Evolutionary conservation across 352 stramenopile species (phyloP), one percentile per base, ranked within the genome.

Genomic region (Plasmopara muralis): DNA sequence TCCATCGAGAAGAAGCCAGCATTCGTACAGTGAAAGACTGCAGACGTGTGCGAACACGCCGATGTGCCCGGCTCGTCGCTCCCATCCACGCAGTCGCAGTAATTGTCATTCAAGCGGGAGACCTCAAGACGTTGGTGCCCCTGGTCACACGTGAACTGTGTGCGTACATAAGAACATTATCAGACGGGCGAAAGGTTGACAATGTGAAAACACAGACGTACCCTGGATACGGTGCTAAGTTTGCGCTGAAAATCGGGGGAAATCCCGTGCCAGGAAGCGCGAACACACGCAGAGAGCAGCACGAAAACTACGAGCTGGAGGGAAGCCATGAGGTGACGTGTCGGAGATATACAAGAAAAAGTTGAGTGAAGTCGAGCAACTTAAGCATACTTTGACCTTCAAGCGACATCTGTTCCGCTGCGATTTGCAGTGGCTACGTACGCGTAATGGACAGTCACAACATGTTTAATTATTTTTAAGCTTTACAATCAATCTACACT

Each of bases 41-140:
- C 59, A 29, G 16, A 7, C 2, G 60, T 72, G 20, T 84, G 68
- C 2, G 79, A 83, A 43, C 83, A 94, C 5, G 65, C 89, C 49
- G 79, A 77, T 55, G 89, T 98, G 6, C 68, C 50, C 0, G 87
- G 83, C 77, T 98, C 93, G 59, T 98, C 93, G 18, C 72, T 78
- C 39, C 87, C 88, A 62, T 97, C 89, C 3, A 68, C 62, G 65
- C 93, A 98, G 72, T 98, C 93, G 54, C 93, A 98, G 46, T 94
- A 98, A 51, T 95, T 88, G 61, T 98, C 93, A 64, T 98, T 96
- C 18, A 98, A 9, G 9, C 53, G 62, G 15, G 55, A 53, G 14
- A 88, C 28, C 7, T 71, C 64, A 15, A 97, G 60, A 5, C 50
- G 66, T 47, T 80, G 74, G 9, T 49, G 43, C n/a, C 75, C 70